Evolutionary conservation across 1,284 basidiomycete genomes (phyloP).

Genomic region (Heterobasidion irregulare): DNA sequence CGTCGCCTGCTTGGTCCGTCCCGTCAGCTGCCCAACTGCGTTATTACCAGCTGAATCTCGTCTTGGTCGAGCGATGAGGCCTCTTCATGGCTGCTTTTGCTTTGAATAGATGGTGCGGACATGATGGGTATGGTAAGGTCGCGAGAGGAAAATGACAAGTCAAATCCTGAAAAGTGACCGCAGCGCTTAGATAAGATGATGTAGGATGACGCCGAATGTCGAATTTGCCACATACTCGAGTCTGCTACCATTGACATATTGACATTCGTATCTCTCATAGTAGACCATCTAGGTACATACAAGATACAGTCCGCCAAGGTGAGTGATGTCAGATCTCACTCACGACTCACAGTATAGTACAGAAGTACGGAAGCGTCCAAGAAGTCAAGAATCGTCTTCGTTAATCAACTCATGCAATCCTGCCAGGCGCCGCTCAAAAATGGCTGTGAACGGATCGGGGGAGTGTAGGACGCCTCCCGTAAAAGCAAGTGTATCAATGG

Average conservation of each 20-base stretch:
- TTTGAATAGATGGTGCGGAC: slow-evolving; percentile 12
- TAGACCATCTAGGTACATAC: too few relatives aligned
- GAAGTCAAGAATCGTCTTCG: neutral
- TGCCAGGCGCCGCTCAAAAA: slow-evolving; percentile 22
- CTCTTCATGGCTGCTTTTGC: slow-evolving; percentile 11
- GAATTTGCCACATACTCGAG: too few relatives aligned
- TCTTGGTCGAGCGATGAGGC: slow-evolving; percentile 37
- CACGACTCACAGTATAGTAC: too few relatives aligned
- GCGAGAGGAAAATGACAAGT: too few relatives aligned
- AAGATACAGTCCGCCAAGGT: too few relatives aligned
- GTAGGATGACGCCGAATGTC: too few relatives aligned
- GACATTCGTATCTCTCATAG: too few relatives aligned
- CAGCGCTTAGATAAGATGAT: too few relatives aligned
- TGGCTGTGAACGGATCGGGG: slow-evolving; percentile 43
- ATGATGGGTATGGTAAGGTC: slow-evolving; percentile 4
- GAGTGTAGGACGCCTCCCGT: slow-evolving; percentile 50
- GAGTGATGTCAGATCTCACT: too few relatives aligned
- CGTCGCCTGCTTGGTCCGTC: slow-evolving; percentile 9
- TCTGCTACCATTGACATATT: too few relatives aligned
- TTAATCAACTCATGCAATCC: neutral
- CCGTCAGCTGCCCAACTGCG: slow-evolving; percentile 16
- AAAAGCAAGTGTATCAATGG: slow-evolving; percentile 50
- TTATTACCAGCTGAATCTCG: slow-evolving; percentile 54
- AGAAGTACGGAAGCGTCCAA: too few relatives aligned
- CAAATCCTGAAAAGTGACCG: too few relatives aligned